Base-by-base conservation (phyloP, 148 eudicot species). In the Rhododendron henanense region DNA sequence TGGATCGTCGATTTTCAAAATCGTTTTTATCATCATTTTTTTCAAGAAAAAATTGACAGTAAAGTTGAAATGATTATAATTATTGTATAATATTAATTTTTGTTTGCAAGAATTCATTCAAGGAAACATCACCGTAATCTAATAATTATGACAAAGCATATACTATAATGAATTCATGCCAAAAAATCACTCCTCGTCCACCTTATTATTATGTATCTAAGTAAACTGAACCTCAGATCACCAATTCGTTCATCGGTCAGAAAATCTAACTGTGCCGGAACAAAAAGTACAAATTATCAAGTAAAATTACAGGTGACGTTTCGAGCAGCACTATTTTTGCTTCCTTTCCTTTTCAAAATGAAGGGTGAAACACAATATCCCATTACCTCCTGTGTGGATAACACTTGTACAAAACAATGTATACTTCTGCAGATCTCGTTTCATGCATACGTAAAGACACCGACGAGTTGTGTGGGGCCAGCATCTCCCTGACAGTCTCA, bases 381-480 rank as follows among this genome's bases (percentile, higher is more conserved):
- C 44, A 47, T 48, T 31, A 47, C 78, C 31, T 65, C 57, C 44
- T 71, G 59, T 15, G 23, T 13, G 14, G 57, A 61, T 15, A 8
- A n/a, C 4, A 9, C n/a, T 67, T 44, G 9, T 25, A 25, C 21
- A 67, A 63, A 61, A 39, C n/a, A n/a, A 39, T 5, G 71, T 39
- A 23, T 48, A 71, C 79, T 83, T 83, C 61, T 55, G 35, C 77
- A 65, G 75, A 75, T 51, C 65, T 83, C 41, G 25, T 45, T 63
- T 44, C 35, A 41, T 3, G 55, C 23, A 23, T 15, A 19, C 3
- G 53, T 78, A 45, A 10, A 45, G 33, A 78, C 16, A 15, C 6
- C 33, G 35, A 10, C 37, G 19, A 21, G 28, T 23, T 23, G 50
- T 45, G 39, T 1, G 80, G 33, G 33, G 31, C 37, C 44, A 0